Conservation (phyloP, 1,139 yeast genomes). For the Torulaspora pretoriensis region DNA sequence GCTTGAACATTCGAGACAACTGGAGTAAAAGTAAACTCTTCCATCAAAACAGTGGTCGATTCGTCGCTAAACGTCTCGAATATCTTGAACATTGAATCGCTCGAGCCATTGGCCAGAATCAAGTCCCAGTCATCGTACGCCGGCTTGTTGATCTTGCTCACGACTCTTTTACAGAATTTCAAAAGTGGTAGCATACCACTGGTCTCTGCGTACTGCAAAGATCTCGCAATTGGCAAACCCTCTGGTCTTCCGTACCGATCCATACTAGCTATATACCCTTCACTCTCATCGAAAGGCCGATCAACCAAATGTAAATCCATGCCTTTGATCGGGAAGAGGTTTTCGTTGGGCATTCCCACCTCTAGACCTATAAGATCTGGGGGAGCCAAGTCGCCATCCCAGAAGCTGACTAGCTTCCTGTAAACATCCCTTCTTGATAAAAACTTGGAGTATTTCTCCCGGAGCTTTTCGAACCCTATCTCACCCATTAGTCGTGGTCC, state of each 20-base stretch:
- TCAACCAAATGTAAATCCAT: slow-evolving; percentile 45
- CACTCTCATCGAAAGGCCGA: slow-evolving; percentile 25
- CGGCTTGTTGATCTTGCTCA: slow-evolving; percentile 46
- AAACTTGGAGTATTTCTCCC: slow-evolving; percentile 19
- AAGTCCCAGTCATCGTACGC: slow-evolving; percentile 48
- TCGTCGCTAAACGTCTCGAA: slow-evolving; percentile 52
- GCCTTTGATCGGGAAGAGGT: slow-evolving; percentile 55
- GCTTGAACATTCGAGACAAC: slow-evolving; percentile 44
- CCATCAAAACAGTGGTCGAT: slow-evolving; percentile 56
- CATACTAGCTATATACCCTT: slow-evolving; percentile 6
- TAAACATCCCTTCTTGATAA: slow-evolving; percentile 23
- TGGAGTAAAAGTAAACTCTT: slow-evolving; percentile 62
- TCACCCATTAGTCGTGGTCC: background rate
- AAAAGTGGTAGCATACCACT: slow-evolving; percentile 45
- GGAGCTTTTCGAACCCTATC: slow-evolving; percentile 14
- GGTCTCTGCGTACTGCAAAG: slow-evolving; percentile 48
- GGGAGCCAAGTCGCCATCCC: slow-evolving; percentile 38
- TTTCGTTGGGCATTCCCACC: slow-evolving; percentile 57
- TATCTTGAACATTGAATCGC: slow-evolving; percentile 60
- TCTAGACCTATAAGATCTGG: slow-evolving; percentile 47
- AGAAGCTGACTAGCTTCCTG: slow-evolving; percentile 24
- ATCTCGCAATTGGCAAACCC: slow-evolving; percentile 42
- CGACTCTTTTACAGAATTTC: slow-evolving; percentile 43
- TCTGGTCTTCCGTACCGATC: slow-evolving; percentile 23
- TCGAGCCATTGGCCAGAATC: slow-evolving; percentile 59